phyloP scores from a whole-genome alignment of 495 filamentous ascomycete species.

The Podospora appendiculata region DNA sequence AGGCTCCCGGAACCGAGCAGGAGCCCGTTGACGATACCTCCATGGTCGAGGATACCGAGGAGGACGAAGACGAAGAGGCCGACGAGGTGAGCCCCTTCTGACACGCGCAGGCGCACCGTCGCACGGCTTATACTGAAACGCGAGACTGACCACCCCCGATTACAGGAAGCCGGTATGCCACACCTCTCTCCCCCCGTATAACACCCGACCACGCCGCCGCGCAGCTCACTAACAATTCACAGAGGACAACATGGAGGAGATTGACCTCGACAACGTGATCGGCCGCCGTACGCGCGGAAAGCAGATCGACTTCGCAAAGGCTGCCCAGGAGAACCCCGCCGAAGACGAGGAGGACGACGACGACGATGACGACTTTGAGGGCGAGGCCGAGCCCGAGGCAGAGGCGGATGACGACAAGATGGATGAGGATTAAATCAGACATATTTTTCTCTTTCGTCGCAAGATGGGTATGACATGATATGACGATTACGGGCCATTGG shows the following conservation, averaged over 20 bases:
- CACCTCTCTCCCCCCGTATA: not conserved
- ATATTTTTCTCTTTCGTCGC: not conserved
- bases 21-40: slow-evolving; percentile 44
- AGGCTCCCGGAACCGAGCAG: slow-evolving; percentile 50
- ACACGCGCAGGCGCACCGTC: not conserved
- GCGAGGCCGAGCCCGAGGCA: slow-evolving; percentile 19
- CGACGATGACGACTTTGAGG: slow-evolving; percentile 55
- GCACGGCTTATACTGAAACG: not conserved
- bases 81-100: slow-evolving; percentile 47
- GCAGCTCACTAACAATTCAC: not conserved
- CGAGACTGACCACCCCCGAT: slow-evolving; percentile 13
- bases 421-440: slow-evolving; percentile 34
- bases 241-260: slow-evolving; percentile 80
- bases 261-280: slow-evolving; percentile 84
- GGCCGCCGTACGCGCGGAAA: slow-evolving; percentile 79
- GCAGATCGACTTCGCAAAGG: slow-evolving; percentile 78
- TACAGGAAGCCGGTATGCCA: slow-evolving; percentile 34
- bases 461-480: not conserved
- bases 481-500: not conserved
- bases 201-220: not conserved
- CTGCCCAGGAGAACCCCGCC: slow-evolving; percentile 57
- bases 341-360: slow-evolving; percentile 76
- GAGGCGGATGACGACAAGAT: slow-evolving; percentile 24
- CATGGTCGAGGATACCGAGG: slow-evolving; percentile 64
- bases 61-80: slow-evolving; percentile 54